Percentiles rank a stretch among this genome's conserved stretches.
Evolutionary conservation across 2,329 filamentous ascomycete species (phyloP).

Genomic region (Colletotrichum sp.): DNA sequence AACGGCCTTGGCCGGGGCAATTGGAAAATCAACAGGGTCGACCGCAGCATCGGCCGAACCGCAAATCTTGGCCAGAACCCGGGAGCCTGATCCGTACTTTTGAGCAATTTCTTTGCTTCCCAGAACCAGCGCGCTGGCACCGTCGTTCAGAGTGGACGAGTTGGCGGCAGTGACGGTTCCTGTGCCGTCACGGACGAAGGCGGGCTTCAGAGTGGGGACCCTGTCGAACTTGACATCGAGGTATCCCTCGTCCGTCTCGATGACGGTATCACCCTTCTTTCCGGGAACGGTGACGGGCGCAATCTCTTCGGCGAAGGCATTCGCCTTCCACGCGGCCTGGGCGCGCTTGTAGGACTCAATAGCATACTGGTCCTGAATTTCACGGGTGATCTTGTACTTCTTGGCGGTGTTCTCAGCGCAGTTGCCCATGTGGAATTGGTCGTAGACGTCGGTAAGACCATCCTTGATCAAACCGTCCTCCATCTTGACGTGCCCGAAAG

Average conservation of each 20-base stretch:
- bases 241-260: conserved; percentile 89
- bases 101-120: conserved; percentile 81
- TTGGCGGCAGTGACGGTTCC: conserved; percentile 96
- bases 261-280: conserved; percentile 81
- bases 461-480: conserved; percentile 95
- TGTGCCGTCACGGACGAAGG: conserved; percentile 84
- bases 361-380: conserved; percentile 91
- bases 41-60: conserved; percentile 88
- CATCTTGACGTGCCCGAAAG: conserved; percentile 86
- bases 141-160: conserved; percentile 92
- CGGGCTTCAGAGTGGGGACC: conserved; percentile 84
- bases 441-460: conserved; percentile 94
- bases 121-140: conserved; percentile 87
- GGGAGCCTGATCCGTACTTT: conserved; percentile 77
- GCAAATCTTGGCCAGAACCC: conserved; percentile 87
- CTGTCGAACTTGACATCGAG: conserved; percentile 87
- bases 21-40: conserved; percentile 91
- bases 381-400: conserved; percentile 78
- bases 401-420: conserved; percentile 96
- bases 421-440: conserved; percentile 97
- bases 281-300: conserved; percentile 84
- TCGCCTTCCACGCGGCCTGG: conserved; percentile 85
- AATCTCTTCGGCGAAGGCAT: conserved; percentile 88
- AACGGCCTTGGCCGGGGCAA: conserved; percentile 91
- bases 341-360: conserved; percentile 89